phyloP scores from a whole-genome alignment of 2,329 filamentous ascomycete species.

The Ophiobolus disseminans region DNA sequence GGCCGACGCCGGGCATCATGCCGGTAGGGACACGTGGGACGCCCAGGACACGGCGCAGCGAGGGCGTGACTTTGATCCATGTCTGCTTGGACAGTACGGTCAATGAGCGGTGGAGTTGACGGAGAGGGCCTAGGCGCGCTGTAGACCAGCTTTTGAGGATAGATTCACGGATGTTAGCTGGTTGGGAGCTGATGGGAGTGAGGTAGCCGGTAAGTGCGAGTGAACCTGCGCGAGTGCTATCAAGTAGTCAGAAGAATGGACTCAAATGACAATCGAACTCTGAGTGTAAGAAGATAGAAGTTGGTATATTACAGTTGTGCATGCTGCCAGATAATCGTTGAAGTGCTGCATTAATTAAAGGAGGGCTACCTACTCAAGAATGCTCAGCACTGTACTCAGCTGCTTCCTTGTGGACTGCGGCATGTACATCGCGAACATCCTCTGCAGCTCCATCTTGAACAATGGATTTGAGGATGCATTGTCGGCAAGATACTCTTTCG shows the following conservation, averaged over 20 bases:
- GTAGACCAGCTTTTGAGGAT: conserved; percentile 69
- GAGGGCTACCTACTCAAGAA: conserved; percentile 57
- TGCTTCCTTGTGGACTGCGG: conserved; percentile 57
- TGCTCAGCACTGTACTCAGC: conserved; percentile 59
- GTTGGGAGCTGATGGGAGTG: conserved; percentile 67
- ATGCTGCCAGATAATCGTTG: too few relatives aligned
- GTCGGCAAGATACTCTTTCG: conserved; percentile 62
- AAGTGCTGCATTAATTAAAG: too few relatives aligned
- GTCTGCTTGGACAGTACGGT: conserved; percentile 61
- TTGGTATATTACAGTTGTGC: too few relatives aligned
- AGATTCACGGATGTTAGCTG: conserved; percentile 65
- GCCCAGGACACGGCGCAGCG: conserved; percentile 63
- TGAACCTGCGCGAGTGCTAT: conserved; percentile 68
- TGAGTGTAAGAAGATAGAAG: not conserved
- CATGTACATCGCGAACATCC: conserved; percentile 58
- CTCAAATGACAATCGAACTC: not conserved
- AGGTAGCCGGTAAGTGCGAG: conserved; percentile 72
- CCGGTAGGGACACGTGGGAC: conserved; percentile 65
- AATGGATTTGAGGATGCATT: conserved; percentile 59
- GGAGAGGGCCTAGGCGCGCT: conserved; percentile 63
- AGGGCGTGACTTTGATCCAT: conserved; percentile 63
- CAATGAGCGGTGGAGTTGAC: conserved; percentile 64
- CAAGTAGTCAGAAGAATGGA: not conserved
- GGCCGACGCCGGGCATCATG: conserved; percentile 60
- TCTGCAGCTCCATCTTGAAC: conserved; percentile 61